Percentiles rank a stretch among this genome's conserved stretches.
phyloP scores from a whole-genome alignment of 805 yeast genomes.

The Myxozyma geophila region DNA sequence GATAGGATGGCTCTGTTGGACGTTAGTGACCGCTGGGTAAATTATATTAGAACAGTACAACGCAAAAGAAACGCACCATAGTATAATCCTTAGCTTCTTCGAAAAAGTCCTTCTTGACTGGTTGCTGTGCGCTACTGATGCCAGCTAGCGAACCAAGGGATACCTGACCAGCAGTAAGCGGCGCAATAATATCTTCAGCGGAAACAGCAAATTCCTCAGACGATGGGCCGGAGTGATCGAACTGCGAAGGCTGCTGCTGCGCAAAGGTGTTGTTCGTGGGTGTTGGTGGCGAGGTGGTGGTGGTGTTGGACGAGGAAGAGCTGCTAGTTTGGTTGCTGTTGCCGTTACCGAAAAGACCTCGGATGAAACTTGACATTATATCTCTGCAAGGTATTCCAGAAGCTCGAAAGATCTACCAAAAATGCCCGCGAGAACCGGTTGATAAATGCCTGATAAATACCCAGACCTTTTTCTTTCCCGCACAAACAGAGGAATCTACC shows the following conservation, averaged over 20 bases:
- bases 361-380: constrained; percentile 23
- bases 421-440: too few relatives aligned
- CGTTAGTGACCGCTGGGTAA: neutral
- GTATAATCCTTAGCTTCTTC: constrained; percentile 32
- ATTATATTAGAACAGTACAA: neutral
- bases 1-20: constrained; percentile 36
- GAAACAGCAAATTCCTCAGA: constrained; percentile 16
- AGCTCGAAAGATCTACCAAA: neutral
- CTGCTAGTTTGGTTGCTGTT: constrained; percentile 1
- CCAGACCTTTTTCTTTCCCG: too few relatives aligned
- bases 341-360: constrained; percentile 16
- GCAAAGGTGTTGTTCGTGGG: neutral
- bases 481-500: neutral
- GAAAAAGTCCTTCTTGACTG: constrained; percentile 10
- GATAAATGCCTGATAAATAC: too few relatives aligned
- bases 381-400: neutral
- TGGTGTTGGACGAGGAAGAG: constrained; percentile 7
- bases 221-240: constrained; percentile 5
- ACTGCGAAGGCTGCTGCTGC: constrained; percentile 7
- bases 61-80: constrained; percentile 24
- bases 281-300: neutral
- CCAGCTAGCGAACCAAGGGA: constrained; percentile 2
- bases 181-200: constrained; percentile 25
- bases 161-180: constrained; percentile 10
- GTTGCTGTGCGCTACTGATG: neutral